A percentile compares a stretch with the other conserved stretches of the same genome.
Evolutionary conservation across 352 stramenopile species (phyloP).

Genomic region (Globisporangium viniferum): DNA sequence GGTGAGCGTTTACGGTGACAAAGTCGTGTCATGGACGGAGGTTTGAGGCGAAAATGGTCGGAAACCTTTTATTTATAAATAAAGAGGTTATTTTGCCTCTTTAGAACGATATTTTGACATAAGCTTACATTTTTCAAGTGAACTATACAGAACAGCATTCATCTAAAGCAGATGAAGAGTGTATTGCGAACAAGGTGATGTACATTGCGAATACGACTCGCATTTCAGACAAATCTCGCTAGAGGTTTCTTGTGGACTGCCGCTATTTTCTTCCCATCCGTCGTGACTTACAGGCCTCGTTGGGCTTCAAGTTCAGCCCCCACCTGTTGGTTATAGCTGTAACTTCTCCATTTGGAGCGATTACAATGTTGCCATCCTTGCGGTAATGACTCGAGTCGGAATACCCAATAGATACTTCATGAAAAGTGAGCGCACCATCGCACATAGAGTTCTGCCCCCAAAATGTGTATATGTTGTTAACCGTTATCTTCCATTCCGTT

Average conservation of each 20-base stretch:
- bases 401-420: background rate
- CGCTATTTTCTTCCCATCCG: background rate
- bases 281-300: background rate
- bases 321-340: background rate
- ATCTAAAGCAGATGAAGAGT: background rate
- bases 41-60: background rate
- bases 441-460: background rate
- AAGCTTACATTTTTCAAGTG: background rate
- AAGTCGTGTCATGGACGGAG: conserved; percentile 7
- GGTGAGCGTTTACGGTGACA: conserved; percentile 11
- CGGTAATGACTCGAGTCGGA: background rate
- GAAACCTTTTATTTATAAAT: background rate
- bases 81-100: background rate
- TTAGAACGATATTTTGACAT: background rate
- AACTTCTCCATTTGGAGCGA: background rate
- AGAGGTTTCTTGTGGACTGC: background rate
- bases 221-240: background rate
- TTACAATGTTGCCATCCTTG: background rate
- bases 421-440: background rate
- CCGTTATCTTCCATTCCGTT: background rate
- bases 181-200: background rate
- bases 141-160: background rate
- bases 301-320: background rate
- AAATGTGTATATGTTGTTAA: background rate
- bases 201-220: background rate